phyloP scores from a whole-genome alignment of 2,329 filamentous ascomycete genomes.

The Curvularia eragrostidis region DNA sequence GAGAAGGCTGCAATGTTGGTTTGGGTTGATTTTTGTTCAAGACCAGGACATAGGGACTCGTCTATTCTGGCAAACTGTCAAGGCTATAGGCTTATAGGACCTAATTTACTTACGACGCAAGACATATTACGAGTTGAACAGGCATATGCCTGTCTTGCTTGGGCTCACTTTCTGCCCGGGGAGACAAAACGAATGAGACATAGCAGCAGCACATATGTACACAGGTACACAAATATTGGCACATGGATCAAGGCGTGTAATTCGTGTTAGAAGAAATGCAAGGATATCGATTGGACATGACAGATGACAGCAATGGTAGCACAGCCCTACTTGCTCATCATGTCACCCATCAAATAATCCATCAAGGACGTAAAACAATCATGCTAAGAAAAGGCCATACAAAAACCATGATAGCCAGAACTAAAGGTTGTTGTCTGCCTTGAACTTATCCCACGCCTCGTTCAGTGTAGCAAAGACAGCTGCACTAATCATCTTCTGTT shows the following conservation, averaged over 20 bases:
- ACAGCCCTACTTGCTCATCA: neutral
- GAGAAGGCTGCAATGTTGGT: too few species aligned
- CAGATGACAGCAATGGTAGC: neutral
- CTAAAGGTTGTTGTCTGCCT: conserved; percentile 60
- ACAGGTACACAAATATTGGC: neutral
- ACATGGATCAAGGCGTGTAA: neutral
- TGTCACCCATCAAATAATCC: neutral
- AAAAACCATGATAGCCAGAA: neutral
- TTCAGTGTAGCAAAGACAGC: conserved; percentile 70
- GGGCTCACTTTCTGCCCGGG: neutral
- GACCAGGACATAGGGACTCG: too few species aligned
- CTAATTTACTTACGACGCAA: neutral
- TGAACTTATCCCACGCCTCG: conserved; percentile 74
- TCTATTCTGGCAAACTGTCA: too few species aligned
- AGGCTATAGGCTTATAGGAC: too few species aligned
- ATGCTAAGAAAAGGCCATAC: neutral
- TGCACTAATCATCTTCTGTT: conserved; percentile 71
- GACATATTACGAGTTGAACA: neutral
- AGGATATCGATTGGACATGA: neutral
- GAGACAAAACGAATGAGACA: too few species aligned
- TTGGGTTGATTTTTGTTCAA: too few species aligned
- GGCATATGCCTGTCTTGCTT: neutral
- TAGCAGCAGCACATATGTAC: neutral
- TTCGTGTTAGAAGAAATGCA: neutral
- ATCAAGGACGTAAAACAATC: neutral